These are phyloP conservation scores for Suillus subalutaceus DNA, from an alignment of 768 basidiomycete species.

Conservation along the genomic window DNA sequence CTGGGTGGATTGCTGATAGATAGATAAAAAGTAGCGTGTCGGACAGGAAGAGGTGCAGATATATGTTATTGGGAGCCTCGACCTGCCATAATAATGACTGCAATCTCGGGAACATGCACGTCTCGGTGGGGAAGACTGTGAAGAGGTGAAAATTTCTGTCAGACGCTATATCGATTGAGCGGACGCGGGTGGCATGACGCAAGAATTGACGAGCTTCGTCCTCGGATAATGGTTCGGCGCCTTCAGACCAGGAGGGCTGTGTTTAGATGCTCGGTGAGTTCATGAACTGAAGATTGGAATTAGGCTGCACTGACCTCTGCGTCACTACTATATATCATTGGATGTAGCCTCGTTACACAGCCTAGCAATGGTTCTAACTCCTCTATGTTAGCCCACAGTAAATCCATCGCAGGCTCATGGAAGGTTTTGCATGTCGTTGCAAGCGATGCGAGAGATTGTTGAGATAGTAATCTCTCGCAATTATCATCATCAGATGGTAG, in stretches of 20 bases:
- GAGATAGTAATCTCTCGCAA: background rate
- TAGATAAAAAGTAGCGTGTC: background rate
- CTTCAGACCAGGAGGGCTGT: background rate
- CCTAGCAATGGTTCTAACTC: background rate
- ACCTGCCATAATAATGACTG: background rate
- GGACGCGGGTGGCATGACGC: background rate
- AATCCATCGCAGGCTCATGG: background rate
- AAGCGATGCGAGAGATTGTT: background rate
- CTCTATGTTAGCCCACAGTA: background rate
- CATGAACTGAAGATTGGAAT: background rate
- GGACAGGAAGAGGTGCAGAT: background rate
- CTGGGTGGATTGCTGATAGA: background rate
- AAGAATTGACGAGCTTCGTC: background rate
- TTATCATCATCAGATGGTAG: background rate
- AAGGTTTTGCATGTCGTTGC: conserved; percentile 1
- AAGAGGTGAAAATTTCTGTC: background rate
- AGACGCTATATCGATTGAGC: background rate
- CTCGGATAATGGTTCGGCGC: background rate
- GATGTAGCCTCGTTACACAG: conserved; percentile 1
- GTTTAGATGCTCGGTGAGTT: background rate
- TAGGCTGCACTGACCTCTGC: background rate
- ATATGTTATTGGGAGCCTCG: background rate
- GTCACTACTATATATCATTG: background rate
- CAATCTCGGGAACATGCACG: background rate
- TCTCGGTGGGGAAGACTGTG: background rate